Conservation (phyloP, 331 rosid species). For the Telfairia occidentalis region DNA sequence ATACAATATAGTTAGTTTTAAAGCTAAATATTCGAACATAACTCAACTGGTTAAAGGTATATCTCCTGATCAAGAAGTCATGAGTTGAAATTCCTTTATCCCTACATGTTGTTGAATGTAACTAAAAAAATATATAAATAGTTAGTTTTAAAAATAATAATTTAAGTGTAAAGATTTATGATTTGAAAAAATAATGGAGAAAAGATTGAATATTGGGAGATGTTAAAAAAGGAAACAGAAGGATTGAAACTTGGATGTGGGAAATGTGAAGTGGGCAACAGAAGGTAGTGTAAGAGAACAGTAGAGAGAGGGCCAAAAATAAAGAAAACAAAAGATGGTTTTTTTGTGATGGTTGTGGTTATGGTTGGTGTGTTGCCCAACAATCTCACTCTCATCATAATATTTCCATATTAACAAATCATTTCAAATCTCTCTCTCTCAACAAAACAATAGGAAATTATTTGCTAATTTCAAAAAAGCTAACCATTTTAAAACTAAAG, state of each 20-base stretch:
- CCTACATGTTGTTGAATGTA: too few species aligned
- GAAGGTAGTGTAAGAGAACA: neutral
- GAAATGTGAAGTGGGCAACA: neutral
- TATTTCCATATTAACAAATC: neutral
- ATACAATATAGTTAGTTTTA: too few species aligned
- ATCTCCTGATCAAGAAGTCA: too few species aligned
- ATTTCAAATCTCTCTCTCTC: neutral
- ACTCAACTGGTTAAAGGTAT: too few species aligned
- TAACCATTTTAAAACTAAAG: neutral
- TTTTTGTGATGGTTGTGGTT: neutral
- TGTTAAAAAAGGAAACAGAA: neutral
- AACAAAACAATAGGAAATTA: too few species aligned
- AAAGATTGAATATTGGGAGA: neutral
- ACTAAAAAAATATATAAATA: too few species aligned
- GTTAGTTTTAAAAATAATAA: too few species aligned
- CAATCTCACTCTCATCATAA: neutral
- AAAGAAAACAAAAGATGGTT: neutral
- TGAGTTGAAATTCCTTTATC: too few species aligned
- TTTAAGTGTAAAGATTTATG: neutral
- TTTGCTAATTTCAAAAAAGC: neutral
- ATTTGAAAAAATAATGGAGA: neutral
- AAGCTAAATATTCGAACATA: too few species aligned
- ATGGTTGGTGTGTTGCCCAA: neutral
- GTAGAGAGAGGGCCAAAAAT: neutral
- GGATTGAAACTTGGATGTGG: neutral